Conservation (phyloP, 2,329 filamentous ascomycete species). For the Trichoderma semiorbis region DNA sequence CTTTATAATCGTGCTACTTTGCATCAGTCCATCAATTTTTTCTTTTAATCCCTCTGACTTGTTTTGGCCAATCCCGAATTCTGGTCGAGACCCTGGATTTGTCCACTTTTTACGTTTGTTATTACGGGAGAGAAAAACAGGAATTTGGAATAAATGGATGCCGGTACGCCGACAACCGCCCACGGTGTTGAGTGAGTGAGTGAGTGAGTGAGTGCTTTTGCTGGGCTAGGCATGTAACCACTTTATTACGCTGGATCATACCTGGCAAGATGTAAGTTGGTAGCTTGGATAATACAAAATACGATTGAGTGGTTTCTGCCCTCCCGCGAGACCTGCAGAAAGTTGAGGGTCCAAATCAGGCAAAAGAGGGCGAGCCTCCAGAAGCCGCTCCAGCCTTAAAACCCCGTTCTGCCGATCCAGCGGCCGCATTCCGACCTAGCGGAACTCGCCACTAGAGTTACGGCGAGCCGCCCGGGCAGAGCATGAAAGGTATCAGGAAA, state of each 20-base stretch:
- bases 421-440: background rate
- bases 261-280: background rate
- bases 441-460: constrained; percentile 9
- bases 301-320: background rate
- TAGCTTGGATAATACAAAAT: background rate
- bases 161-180: background rate
- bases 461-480: background rate
- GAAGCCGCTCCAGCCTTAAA: background rate
- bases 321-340: background rate
- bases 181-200: no score
- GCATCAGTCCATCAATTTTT: background rate
- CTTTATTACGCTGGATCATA: background rate
- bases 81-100: background rate
- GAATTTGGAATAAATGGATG: background rate
- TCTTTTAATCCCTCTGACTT: background rate
- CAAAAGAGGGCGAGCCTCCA: background rate
- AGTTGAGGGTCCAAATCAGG: background rate
- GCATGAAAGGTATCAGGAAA: background rate
- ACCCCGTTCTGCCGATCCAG: background rate
- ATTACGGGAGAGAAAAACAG: background rate
- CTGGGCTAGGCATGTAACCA: background rate
- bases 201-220: background rate
- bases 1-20: background rate
- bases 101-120: background rate
- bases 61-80: background rate